Conservation (phyloP, 2,329 filamentous ascomycete species). For the Aspergillus phoenicis region DNA sequence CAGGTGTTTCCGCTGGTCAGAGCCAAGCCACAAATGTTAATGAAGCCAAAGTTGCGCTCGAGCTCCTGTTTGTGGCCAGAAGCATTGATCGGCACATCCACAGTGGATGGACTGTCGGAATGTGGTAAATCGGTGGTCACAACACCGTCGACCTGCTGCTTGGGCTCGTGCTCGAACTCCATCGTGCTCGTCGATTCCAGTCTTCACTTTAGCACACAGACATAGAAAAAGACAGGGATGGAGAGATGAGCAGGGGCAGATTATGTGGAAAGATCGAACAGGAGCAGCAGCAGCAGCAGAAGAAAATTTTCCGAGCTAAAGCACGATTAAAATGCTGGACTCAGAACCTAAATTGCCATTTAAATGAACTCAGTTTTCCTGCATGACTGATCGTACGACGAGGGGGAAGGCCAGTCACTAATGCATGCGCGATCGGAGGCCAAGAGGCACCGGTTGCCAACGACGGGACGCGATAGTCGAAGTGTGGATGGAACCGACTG, state of each 20-base stretch:
- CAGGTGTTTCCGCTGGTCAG: constrained; percentile 67
- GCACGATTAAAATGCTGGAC: background rate
- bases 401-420: background rate
- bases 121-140: constrained; percentile 10
- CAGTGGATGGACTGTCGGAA: constrained; percentile 24
- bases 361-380: background rate
- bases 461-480: background rate
- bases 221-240: background rate
- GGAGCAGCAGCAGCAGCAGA: background rate
- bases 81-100: constrained; percentile 57
- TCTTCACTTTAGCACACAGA: background rate
- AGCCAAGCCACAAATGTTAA: constrained; percentile 61
- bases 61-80: constrained; percentile 66
- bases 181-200: background rate
- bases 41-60: constrained; percentile 63
- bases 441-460: constrained; percentile 1
- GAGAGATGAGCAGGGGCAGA: background rate
- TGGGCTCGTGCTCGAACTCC: constrained; percentile 6
- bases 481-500: background rate
- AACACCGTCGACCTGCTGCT: background rate
- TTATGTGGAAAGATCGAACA: background rate
- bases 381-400: background rate
- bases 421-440: constrained; percentile 1
- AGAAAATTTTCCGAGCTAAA: background rate
- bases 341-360: constrained; percentile 2